Conservation (phyloP, 306 rosid genomes). For the Sophora flavescens region DNA sequence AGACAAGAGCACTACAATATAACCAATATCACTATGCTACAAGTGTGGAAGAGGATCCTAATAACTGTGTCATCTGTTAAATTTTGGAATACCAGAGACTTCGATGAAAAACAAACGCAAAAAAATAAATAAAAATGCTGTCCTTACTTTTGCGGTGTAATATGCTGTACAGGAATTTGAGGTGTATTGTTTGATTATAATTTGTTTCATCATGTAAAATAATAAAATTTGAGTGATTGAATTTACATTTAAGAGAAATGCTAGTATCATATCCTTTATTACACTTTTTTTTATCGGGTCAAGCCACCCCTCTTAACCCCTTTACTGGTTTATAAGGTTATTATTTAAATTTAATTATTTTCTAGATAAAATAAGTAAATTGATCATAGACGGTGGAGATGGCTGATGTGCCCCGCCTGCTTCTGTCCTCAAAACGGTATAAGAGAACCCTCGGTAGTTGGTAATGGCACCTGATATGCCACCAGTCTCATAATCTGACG, state of each 20-base stretch:
- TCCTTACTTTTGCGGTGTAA: neutral
- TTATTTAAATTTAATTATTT: no score
- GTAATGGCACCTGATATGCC: no score
- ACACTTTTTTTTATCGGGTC: no score
- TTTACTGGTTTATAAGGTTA: no score
- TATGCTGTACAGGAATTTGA: neutral
- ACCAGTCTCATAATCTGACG: no score
- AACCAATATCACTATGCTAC: neutral
- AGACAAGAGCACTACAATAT: neutral
- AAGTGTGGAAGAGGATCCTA: constrained; percentile 54
- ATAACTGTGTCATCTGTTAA: constrained; percentile 61
- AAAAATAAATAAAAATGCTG: neutral
- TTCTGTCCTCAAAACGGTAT: no score
- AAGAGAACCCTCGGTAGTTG: no score
- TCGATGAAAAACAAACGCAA: neutral
- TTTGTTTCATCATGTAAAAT: neutral
- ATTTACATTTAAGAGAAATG: neutral
- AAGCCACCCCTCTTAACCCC: no score
- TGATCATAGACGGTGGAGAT: no score
- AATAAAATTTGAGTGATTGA: neutral
- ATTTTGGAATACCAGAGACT: neutral
- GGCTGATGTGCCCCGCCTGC: no score
- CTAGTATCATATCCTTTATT: no score
- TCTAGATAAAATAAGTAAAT: no score
- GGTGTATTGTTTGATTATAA: neutral